Evolutionary conservation across 352 stramenopile species (phyloP), one percentile per base, ranked within the genome.

Genomic region (Phytopythium cucurbitacearum): DNA sequence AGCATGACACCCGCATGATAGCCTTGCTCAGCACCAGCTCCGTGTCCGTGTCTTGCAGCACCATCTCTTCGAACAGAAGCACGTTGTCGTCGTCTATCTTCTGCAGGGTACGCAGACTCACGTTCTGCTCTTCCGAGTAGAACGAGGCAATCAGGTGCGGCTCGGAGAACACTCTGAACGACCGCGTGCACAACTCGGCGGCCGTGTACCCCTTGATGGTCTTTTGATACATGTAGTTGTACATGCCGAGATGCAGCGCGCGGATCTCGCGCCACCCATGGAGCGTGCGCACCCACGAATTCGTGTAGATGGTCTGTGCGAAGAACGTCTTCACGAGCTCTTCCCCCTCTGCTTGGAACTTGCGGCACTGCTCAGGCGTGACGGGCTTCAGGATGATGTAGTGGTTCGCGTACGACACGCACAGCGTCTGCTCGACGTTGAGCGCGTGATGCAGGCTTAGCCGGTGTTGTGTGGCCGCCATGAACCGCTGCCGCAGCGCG

Each of bases 21-120:
- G 36, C 11, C 35, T 58, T 58, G 21, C 15, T 5, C 9, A 40
- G 15, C 15, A 15, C 16, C 34, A 13, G n/a, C 8, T 50, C 43
- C 34, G 16, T 37, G 44, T 44, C 36, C n/a, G 37, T 13, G 21
- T 58, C 52, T 43, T 32, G 40, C 3, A 10, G 8, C 3, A 9
- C 13, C 34, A 52, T 47, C 16, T 50, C 10, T 32, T 71, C 56
- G 53, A 67, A 75, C 32, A 75, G 13, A 11, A 71, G 43, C 16
- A 65, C 32, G 56, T 71, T 68, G 46, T 56, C 16, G 7, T 58
- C 58, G 35, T 75, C 66, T 12, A 75, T 44, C 35, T 63, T 48
- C 62, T 75, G 62, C 4, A 75, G 57, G 15, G 65, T 9, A 3
- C 61, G 55, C 38, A 51, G 51, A 34, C 62, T 59, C 33, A 53